Percentiles rank a stretch among this genome's conserved stretches.
These are phyloP conservation scores for Diplogelasinospora grovesii DNA, from an alignment of 495 filamentous ascomycete species.

Conservation along the genomic window DNA sequence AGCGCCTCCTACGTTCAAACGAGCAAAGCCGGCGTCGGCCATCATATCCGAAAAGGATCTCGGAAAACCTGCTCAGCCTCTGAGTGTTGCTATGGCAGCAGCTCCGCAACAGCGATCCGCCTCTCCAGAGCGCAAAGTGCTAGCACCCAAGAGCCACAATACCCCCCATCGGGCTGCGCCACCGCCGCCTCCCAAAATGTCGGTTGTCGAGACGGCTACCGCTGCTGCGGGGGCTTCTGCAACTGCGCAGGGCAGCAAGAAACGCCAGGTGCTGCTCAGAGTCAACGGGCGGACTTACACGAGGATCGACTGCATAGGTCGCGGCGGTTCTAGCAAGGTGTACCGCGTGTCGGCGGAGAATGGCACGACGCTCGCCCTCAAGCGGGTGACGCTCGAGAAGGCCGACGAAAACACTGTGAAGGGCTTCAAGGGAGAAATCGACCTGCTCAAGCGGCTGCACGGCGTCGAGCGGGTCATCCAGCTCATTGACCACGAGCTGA, in stretches of 20 bases:
- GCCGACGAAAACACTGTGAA: constrained; percentile 75
- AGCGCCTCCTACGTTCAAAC: constrained; percentile 66
- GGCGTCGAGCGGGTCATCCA: constrained; percentile 84
- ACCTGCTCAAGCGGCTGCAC: constrained; percentile 72
- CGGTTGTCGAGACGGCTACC: constrained; percentile 83
- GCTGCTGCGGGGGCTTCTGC: constrained; percentile 71
- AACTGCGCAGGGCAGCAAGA: constrained; percentile 59
- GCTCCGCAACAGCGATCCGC: constrained; percentile 12
- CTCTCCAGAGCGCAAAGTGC: constrained; percentile 60
- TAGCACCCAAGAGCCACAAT: constrained; percentile 70
- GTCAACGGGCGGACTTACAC: constrained; percentile 91
- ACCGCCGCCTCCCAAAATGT: constrained; percentile 89
- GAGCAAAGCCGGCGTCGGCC: constrained; percentile 27
- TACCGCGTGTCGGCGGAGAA: constrained; percentile 97
- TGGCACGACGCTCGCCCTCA: constrained; percentile 87
- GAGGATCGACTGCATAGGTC: constrained; percentile 80
- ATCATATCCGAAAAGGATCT: constrained; percentile 55
- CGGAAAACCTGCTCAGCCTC: constrained; percentile 45
- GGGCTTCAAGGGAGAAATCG: constrained; percentile 96
- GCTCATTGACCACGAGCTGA: constrained; percentile 88
- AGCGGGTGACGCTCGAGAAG: constrained; percentile 84
- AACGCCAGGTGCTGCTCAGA: constrained; percentile 69
- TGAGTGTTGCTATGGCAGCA: constrained; percentile 25
- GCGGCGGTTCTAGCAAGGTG: constrained; percentile 86
- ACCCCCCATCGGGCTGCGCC: constrained; percentile 77